Base-by-base conservation (phyloP, 805 yeast species). In the Kodamaea neixiangensis region DNA sequence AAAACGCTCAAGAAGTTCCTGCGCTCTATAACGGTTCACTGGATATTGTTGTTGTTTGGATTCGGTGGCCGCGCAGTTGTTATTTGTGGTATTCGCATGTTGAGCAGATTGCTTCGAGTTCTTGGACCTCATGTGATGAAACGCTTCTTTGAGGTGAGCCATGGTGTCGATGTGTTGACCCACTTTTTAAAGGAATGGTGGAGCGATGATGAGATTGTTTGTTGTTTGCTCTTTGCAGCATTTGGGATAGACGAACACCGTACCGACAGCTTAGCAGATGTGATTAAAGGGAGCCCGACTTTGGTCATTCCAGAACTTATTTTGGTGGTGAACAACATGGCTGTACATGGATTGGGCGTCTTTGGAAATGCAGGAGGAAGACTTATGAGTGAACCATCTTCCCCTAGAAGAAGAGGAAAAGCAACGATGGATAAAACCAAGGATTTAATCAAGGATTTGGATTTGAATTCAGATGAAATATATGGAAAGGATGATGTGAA, bases 21-120 rank as follows among this genome's bases (percentile, higher is more conserved):
- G 1, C 76, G 83, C 43, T 72, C 85, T 0, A 72, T 88, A 2
- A 79, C 89, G 1, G 74, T 85, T 5, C 86, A 85, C 59, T 85
- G 92, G 87, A 69, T 80, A 2, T 59, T 87, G 7, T 67, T 87
- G 9, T 62, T 87, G 11, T 61, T 87, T 10, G 67, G 79, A 21
- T 64, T 56, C 47, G 73, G 49, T n/a, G 47, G 57, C 34, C 52
- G 72, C 25, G 61, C 68, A 44, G 77, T 78, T 3, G 70, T 69
- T 3, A 60, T 63, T 22, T 58, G 73, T 52, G 76, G 78, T 0
- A 55, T 80, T 53, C 15, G 69, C n/a, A 63, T 88, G 11, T 62
- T 88, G 15, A 68, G 83, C 5, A 75, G 76, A 49, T 63, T 83
- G 3, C 65, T 87, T 14, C 63, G 71, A 13, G 63, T 75, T 5